These are phyloP conservation scores for Skeletonema menzelii DNA, from an alignment of 108 stramenopile species.

Conservation along the genomic window DNA sequence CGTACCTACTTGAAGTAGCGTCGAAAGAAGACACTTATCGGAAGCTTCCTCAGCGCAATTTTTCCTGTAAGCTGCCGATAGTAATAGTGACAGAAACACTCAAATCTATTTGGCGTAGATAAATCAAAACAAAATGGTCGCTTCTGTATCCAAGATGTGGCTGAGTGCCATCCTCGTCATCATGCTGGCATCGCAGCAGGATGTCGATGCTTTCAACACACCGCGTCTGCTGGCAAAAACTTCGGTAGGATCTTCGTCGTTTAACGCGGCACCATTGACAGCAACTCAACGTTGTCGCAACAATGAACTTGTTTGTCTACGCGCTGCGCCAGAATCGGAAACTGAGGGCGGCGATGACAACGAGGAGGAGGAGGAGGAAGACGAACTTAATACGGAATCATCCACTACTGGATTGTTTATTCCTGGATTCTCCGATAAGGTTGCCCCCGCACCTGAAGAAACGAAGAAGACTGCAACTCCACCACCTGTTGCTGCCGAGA, in stretches of 20 bases:
- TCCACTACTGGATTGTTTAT: conserved; percentile 37
- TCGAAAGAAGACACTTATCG: neutral
- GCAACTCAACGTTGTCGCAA: neutral
- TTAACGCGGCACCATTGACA: neutral
- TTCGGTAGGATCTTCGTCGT: neutral
- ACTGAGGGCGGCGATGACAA: neutral
- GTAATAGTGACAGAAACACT: no score
- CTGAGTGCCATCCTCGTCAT: neutral
- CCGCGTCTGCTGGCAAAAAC: neutral
- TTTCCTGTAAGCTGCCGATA: neutral
- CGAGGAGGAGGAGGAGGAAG: neutral
- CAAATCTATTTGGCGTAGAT: no score
- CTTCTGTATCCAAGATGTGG: neutral
- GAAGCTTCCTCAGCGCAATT: neutral
- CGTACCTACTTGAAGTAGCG: neutral
- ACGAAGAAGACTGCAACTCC: conserved; percentile 3
- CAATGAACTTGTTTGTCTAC: neutral
- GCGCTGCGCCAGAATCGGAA: neutral
- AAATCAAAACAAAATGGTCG: neutral
- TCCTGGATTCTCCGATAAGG: conserved; percentile 37
- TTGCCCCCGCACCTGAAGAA: conserved; percentile 11
- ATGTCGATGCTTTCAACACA: neutral
- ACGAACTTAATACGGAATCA: conserved; percentile 27
- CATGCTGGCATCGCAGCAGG: neutral
- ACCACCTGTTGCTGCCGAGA: neutral